Evolutionary conservation across 2,329 filamentous ascomycete species (phyloP).

Genomic region (Fusarium napiforme): DNA sequence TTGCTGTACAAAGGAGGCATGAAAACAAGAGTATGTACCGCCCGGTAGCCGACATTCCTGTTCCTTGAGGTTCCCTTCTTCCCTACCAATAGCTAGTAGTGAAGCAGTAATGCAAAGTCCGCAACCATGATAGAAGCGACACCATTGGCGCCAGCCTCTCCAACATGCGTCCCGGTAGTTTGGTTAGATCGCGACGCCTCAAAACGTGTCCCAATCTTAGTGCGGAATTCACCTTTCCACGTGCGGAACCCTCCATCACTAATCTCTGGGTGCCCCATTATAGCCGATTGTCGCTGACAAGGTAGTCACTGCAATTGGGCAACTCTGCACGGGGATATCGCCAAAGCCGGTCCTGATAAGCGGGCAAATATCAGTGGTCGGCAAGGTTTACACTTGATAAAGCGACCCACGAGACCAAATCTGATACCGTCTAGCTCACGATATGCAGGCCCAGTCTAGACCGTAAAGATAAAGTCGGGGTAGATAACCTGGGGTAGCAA

Average conservation of each 20-base stretch:
- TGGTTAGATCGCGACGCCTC: background rate
- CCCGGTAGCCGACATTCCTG: background rate
- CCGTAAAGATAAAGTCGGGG: background rate
- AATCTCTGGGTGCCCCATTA: background rate
- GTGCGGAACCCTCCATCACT: background rate
- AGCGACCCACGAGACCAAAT: background rate
- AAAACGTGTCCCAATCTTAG: background rate
- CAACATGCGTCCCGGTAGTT: background rate
- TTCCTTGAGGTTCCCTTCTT: too few species aligned
- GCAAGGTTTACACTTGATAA: background rate
- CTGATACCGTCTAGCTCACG: background rate
- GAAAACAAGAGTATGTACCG: background rate
- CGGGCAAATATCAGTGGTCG: background rate
- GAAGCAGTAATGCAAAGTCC: background rate
- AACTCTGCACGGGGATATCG: background rate
- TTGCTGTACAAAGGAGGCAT: too few species aligned
- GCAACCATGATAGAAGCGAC: background rate
- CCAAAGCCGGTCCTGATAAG: background rate
- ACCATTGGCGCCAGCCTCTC: too few species aligned
- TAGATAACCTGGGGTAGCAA: constrained; percentile 1
- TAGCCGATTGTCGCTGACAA: background rate
- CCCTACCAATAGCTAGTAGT: background rate
- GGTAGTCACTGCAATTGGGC: background rate
- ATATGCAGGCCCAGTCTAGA: background rate
- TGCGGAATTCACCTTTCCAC: background rate